A percentile compares a stretch with the other conserved stretches of the same genome.
Evolutionary conservation across 2,329 filamentous ascomycete species (phyloP).

Genomic region (Teratosphaeria zuluensis): DNA sequence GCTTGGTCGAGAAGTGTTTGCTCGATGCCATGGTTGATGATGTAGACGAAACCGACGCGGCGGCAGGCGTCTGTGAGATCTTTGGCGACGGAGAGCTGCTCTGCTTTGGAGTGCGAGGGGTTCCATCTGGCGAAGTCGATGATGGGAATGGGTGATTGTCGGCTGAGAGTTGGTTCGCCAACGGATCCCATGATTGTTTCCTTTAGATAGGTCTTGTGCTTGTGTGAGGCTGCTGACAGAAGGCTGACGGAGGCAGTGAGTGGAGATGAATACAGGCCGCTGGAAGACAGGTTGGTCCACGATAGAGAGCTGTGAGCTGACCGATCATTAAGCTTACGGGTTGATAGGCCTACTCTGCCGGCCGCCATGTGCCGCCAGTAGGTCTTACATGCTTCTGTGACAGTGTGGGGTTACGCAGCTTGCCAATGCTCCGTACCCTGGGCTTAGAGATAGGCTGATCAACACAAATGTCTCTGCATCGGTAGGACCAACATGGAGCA

Average conservation of each 20-base stretch:
- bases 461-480: background rate
- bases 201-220: background rate
- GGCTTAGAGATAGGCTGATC: background rate
- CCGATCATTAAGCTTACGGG: background rate
- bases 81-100: slow-evolving; percentile 13
- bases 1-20: slow-evolving; percentile 21
- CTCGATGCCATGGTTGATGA: slow-evolving; percentile 30
- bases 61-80: slow-evolving; percentile 31
- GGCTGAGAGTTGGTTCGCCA: background rate
- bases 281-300: too few species aligned
- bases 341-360: background rate
- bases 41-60: slow-evolving; percentile 33
- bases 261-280: background rate
- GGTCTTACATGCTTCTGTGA: background rate
- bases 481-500: background rate
- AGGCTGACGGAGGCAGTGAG: background rate
- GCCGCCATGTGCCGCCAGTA: background rate
- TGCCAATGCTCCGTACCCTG: background rate
- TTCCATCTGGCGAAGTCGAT: slow-evolving; percentile 15
- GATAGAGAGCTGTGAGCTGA: background rate
- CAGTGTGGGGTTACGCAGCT: background rate
- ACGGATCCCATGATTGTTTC: background rate
- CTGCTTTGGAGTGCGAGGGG: background rate
- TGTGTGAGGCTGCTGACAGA: background rate
- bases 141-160: slow-evolving; percentile 10